Evolutionary conservation across 2,329 filamentous ascomycete genomes (phyloP).

Genomic region (Cladosporium sp.): DNA sequence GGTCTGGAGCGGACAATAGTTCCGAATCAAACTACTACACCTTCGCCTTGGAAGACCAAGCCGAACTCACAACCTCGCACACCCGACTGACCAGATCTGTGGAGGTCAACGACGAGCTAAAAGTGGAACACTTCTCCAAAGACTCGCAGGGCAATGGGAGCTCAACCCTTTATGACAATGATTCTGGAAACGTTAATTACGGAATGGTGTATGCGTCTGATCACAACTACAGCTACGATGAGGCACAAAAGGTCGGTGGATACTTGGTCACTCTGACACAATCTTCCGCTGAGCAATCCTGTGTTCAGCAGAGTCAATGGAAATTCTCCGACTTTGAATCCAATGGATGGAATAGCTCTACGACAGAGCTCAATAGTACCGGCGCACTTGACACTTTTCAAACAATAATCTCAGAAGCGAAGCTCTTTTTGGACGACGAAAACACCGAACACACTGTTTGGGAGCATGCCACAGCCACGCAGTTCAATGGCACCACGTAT

Average conservation of each 20-base stretch:
- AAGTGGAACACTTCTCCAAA: neutral
- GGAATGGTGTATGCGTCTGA: neutral
- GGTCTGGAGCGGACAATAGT: neutral
- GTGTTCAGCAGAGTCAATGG: neutral
- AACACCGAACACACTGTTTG: neutral
- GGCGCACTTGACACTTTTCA: neutral
- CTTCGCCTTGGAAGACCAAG: neutral
- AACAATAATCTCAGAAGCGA: neutral
- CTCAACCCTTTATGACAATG: neutral
- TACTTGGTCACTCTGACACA: neutral
- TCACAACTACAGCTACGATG: neutral
- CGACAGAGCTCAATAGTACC: neutral
- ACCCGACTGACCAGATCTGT: neutral
- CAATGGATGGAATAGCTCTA: neutral
- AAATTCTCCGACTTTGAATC: neutral
- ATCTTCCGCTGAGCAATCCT: neutral
- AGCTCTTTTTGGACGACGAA: neutral
- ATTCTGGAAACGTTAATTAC: neutral
- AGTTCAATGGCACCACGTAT: neutral
- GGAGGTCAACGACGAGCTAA: neutral
- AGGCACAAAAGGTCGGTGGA: neutral
- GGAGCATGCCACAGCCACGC: neutral
- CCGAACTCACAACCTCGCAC: neutral
- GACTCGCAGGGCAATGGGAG: neutral
- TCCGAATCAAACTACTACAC: neutral